phyloP scores from a whole-genome alignment of 257 asterid species.

The Datura wrightii region DNA sequence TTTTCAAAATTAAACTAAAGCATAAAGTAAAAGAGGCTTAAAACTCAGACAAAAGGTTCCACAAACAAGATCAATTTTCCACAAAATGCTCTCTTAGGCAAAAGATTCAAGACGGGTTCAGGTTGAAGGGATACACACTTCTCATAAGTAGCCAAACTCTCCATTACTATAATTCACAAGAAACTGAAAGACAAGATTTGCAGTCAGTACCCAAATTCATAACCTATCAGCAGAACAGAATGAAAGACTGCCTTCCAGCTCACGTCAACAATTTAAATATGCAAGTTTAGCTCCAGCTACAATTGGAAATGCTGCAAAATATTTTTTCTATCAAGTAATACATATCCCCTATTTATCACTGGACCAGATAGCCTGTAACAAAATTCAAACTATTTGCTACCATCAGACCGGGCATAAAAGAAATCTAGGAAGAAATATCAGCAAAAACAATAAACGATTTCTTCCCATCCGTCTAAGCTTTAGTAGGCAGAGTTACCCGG shows the following conservation, averaged over 20 bases:
- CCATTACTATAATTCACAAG: constrained; percentile 46
- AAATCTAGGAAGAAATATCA: not conserved
- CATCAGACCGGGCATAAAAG: not conserved
- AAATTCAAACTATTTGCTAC: not conserved
- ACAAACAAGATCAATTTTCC: constrained; percentile 38
- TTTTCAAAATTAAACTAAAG: not conserved
- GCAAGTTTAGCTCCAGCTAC: not conserved
- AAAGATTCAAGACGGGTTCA: constrained; percentile 40
- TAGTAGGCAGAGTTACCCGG: too few species aligned
- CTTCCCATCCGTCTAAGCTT: too few species aligned
- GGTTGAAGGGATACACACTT: constrained; percentile 30
- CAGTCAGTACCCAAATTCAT: not conserved
- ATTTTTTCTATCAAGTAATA: not conserved
- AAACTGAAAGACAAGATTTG: constrained; percentile 9
- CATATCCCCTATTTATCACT: not conserved
- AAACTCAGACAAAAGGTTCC: constrained; percentile 46
- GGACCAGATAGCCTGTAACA: not conserved
- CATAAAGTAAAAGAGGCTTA: constrained; percentile 39
- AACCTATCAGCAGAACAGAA: not conserved
- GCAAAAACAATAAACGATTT: too few species aligned
- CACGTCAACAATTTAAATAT: too few species aligned
- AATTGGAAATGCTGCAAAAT: too few species aligned
- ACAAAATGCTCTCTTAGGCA: constrained; percentile 41
- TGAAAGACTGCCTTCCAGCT: not conserved
- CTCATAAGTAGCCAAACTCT: not conserved